A percentile compares a stretch with the other conserved stretches of the same genome.
These are phyloP conservation scores for Reticulascus tulasneorum DNA, from an alignment of 2,329 filamentous ascomycete species.

Conservation along the genomic window DNA sequence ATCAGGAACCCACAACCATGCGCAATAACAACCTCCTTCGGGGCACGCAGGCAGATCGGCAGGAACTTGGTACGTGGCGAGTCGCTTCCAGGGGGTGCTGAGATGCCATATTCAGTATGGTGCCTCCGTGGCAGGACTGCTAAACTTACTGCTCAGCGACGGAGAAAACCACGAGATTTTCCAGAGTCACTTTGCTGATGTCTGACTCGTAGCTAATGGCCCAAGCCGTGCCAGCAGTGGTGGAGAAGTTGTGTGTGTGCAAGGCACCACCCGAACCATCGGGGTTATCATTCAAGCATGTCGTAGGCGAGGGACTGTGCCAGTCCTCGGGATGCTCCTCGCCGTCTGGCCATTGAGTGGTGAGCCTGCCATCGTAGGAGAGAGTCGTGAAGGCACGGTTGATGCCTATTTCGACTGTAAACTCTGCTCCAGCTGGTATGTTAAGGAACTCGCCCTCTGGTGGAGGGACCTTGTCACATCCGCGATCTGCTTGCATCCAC, in stretches of 20 bases:
- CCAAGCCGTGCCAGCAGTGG: slow-evolving; percentile 42
- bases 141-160: slow-evolving; percentile 35
- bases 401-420: slow-evolving; percentile 46
- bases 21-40: slow-evolving; percentile 24
- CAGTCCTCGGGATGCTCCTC: slow-evolving; percentile 40
- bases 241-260: slow-evolving; percentile 40
- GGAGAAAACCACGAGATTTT: slow-evolving; percentile 48
- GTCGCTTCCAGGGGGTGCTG: slow-evolving; percentile 24
- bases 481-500: slow-evolving; percentile 48
- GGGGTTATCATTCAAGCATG: slow-evolving; percentile 20
- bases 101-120: too few relatives aligned
- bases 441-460: slow-evolving; percentile 23
- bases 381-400: slow-evolving; percentile 46
- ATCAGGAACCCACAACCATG: slow-evolving; percentile 26
- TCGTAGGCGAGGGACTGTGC: slow-evolving; percentile 27
- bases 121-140: not conserved
- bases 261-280: slow-evolving; percentile 39
- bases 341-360: slow-evolving; percentile 44
- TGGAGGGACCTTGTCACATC: slow-evolving; percentile 36
- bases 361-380: slow-evolving; percentile 33
- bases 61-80: slow-evolving; percentile 24
- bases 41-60: slow-evolving; percentile 22
- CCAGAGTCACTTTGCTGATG: slow-evolving; percentile 41
- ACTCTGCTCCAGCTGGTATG: slow-evolving; percentile 43
- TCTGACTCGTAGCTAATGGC: slow-evolving; percentile 47